Base-by-base conservation (phyloP, 108 stramenopile species). In the Fragilariopsis cylindrus region DNA sequence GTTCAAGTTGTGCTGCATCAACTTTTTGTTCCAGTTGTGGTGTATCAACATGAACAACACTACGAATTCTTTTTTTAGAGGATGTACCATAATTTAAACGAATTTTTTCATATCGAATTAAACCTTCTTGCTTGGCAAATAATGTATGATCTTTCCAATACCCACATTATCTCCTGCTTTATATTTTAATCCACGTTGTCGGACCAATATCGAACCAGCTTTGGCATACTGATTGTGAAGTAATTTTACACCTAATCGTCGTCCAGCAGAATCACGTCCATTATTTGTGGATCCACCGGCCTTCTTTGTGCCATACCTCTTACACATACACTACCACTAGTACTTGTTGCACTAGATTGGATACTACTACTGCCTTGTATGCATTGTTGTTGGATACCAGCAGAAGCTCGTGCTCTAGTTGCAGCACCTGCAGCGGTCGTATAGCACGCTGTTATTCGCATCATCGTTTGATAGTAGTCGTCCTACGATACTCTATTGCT, bases 151-250 rank as follows among this genome's bases (percentile, higher is more conserved):
- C 97, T 65, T 89, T 92, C 30, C 97, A 82, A 96, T 87, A 16
- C 94, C 93, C 12, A 98, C 97, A 65, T 92, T 95, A 4, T 89
- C 90, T 30, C 97, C 98, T 40, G 89, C 82, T 49, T 84, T 78
- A 64, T 91, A 97, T 69, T 92, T 97, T 64, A 83, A 88, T 40
- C 99, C 99, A 8, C 99, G 83, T 76, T 99, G 99, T 54, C 99
- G 86, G 1, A 98, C 86, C n/a, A 99, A 87, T 64, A 99, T 99
- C 52, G 88, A 90, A 43, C 98, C 98, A 18, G 95, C 85, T 44
- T 82, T 88, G 73, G 93, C 97, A 7, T 71, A 12, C 48, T 60
- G 71, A 19, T 94, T 90, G 40, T 93, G 94, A 55, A 82, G 94
- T 4, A 95, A 84, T 73, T 99, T 99, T 58, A 99, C 87, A 53